Conservation (phyloP, 1,284 basidiomycete genomes). For the Acaromyces ingoldii region DNA sequence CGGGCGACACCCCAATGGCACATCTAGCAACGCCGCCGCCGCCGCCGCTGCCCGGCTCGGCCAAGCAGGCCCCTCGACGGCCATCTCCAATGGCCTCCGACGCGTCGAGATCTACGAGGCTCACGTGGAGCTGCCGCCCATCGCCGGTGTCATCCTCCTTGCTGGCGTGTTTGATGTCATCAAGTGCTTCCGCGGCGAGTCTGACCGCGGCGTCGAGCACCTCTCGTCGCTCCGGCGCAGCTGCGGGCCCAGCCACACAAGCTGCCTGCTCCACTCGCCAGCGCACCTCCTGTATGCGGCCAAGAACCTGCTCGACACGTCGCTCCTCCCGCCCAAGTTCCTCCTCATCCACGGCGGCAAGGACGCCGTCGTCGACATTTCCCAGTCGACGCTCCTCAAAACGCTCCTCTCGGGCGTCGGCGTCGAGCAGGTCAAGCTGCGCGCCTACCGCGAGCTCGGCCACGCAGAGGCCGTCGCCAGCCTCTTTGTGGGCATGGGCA, state of each 20-base stretch:
- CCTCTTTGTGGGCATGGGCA: conserved; percentile 40
- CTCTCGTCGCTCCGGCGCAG: conserved; percentile 50
- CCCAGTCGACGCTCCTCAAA: conserved; percentile 51
- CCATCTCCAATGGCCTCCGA: conserved; percentile 36
- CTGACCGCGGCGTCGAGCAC: conserved; percentile 51
- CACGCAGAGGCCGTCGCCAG: conserved; percentile 50
- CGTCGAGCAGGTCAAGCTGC: conserved; percentile 45
- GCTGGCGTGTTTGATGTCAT: conserved; percentile 53
- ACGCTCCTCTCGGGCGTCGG: conserved; percentile 53
- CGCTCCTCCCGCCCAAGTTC: conserved; percentile 49
- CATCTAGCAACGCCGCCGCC: not conserved
- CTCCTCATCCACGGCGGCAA: conserved; percentile 53
- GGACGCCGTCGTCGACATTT: conserved; percentile 50
- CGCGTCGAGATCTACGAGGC: conserved; percentile 51
- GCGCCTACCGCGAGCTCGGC: conserved; percentile 49
- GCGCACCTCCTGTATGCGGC: conserved; percentile 53
- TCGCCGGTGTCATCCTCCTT: conserved; percentile 52
- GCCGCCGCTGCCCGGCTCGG: not conserved
- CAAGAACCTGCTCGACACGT: conserved; percentile 50
- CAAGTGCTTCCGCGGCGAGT: conserved; percentile 51
- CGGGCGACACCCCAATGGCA: not conserved
- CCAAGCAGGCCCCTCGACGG: not conserved
- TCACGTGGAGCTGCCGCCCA: conserved; percentile 46
- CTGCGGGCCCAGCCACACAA: conserved; percentile 51
- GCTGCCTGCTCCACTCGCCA: conserved; percentile 52